Percentiles rank a stretch among this genome's conserved stretches.
Evolutionary conservation across 2,329 filamentous ascomycete genomes (phyloP).

Genomic region (Simplicillium sp.): DNA sequence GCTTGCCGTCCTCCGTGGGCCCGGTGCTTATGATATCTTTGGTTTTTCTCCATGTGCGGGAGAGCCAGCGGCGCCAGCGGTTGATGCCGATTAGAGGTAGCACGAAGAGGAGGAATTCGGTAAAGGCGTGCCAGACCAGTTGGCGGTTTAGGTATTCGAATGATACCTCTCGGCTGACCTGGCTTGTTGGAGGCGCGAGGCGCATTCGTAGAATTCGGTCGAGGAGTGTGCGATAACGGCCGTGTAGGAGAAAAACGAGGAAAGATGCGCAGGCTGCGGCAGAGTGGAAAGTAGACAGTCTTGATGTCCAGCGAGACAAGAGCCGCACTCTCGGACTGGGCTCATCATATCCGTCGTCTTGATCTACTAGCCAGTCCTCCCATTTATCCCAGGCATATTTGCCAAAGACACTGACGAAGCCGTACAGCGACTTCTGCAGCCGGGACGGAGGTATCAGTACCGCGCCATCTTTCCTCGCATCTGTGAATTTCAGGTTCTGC

Average conservation of each 20-base stretch:
- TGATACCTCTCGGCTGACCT: constrained; percentile 83
- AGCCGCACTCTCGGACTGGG: constrained; percentile 39
- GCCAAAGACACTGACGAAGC: constrained; percentile 75
- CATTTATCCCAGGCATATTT: constrained; percentile 86
- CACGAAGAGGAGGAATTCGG: constrained; percentile 94
- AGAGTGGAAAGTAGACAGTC: constrained; percentile 65
- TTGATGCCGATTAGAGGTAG: constrained; percentile 94
- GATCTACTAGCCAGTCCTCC: constrained; percentile 75
- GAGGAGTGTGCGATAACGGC: constrained; percentile 80
- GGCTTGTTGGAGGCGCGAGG: constrained; percentile 73
- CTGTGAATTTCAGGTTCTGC: constrained; percentile 84
- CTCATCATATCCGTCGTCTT: constrained; percentile 65
- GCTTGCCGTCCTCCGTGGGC: constrained; percentile 35
- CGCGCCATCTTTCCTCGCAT: constrained; percentile 59
- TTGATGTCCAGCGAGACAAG: constrained; percentile 61
- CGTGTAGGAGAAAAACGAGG: constrained; percentile 82
- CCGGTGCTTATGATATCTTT: constrained; percentile 51
- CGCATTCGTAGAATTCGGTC: constrained; percentile 79
- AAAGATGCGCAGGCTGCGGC: constrained; percentile 78
- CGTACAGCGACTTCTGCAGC: constrained; percentile 78
- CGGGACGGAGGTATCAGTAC: constrained; percentile 62
- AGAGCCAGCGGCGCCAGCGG: constrained; percentile 85
- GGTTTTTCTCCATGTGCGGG: constrained; percentile 74
- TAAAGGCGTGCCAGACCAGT: constrained; percentile 99
- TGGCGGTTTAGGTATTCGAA: constrained; percentile 98